Conservation (phyloP, 1,284 basidiomycete genomes). For the Heliocybe sulcata region DNA sequence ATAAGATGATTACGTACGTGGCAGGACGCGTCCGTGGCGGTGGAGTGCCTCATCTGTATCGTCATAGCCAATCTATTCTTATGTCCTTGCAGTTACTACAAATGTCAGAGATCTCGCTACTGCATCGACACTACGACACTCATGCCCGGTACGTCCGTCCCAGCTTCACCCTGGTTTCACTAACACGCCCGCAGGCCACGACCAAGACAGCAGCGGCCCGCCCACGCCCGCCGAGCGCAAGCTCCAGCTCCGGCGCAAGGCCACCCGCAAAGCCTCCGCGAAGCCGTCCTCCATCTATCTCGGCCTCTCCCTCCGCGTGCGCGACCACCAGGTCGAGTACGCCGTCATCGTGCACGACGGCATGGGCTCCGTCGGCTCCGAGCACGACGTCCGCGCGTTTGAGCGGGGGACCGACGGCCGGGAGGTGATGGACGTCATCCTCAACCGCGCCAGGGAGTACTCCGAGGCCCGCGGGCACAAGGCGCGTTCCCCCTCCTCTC, state of each 20-base stretch:
- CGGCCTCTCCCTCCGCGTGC: conserved; percentile 1
- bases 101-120: too few species aligned
- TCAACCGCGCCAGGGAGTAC: conserved; percentile 3
- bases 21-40: too few species aligned
- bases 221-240: neutral
- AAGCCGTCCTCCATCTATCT: conserved; percentile 1
- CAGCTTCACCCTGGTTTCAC: too few species aligned
- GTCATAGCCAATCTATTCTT: too few species aligned
- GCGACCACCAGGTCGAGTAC: conserved; percentile 1
- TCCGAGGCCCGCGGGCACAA: conserved; percentile 2
- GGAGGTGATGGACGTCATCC: conserved; percentile 1
- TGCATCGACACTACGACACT: too few species aligned
- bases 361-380: conserved; percentile 2
- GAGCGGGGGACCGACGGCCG: neutral
- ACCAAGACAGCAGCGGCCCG: neutral
- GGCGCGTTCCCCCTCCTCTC: neutral
- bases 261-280: neutral
- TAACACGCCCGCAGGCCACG: too few species aligned
- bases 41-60: too few species aligned
- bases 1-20: too few species aligned
- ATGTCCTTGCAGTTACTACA: too few species aligned
- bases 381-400: neutral
- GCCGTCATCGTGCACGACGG: conserved; percentile 5
- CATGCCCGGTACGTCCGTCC: too few species aligned
- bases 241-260: neutral